Evolutionary conservation across 495 filamentous ascomycete genomes (phyloP).

Genomic region (Durotheca rogersii): DNA sequence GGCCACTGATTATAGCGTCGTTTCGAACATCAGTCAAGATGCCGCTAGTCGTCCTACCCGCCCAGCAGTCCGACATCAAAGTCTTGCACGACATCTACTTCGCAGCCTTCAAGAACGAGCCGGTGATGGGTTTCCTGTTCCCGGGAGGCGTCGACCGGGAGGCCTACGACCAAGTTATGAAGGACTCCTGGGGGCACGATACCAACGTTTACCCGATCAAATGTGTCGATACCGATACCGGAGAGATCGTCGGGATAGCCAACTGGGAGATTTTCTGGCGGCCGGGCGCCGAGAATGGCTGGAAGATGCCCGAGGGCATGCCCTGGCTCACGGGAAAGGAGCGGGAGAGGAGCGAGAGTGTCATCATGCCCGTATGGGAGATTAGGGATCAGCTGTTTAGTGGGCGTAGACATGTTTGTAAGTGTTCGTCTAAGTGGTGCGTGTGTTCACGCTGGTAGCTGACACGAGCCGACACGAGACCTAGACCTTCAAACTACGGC

Average conservation of each 20-base stretch:
- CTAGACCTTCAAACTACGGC: conserved; percentile 34
- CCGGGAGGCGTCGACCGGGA: conserved; percentile 27
- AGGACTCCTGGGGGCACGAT: conserved; percentile 31
- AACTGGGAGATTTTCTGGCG: conserved; percentile 29
- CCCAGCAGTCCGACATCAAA: conserved; percentile 39
- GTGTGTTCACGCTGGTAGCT: conserved; percentile 7
- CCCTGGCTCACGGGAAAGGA: conserved; percentile 32
- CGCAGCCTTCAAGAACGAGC: conserved; percentile 34
- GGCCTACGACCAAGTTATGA: conserved; percentile 30
- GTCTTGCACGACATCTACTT: conserved; percentile 42
- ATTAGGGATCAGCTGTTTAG: conserved; percentile 32
- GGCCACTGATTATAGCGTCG: neutral
- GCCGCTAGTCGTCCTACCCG: conserved; percentile 37
- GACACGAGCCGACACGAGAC: neutral
- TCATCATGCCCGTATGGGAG: conserved; percentile 29
- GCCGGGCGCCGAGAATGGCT: conserved; percentile 5
- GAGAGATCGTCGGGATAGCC: conserved; percentile 36
- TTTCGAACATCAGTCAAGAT: conserved; percentile 23
- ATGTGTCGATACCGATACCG: conserved; percentile 36
- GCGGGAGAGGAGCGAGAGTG: conserved; percentile 23
- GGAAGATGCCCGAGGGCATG: conserved; percentile 16
- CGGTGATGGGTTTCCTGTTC: conserved; percentile 36
- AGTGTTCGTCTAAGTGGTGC: conserved; percentile 7
- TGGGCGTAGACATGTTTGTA: conserved; percentile 28
- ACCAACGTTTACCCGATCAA: conserved; percentile 37